phyloP scores from a whole-genome alignment of 225 moss, liverwort and hornwort species.

The Climacium dendroides region DNA sequence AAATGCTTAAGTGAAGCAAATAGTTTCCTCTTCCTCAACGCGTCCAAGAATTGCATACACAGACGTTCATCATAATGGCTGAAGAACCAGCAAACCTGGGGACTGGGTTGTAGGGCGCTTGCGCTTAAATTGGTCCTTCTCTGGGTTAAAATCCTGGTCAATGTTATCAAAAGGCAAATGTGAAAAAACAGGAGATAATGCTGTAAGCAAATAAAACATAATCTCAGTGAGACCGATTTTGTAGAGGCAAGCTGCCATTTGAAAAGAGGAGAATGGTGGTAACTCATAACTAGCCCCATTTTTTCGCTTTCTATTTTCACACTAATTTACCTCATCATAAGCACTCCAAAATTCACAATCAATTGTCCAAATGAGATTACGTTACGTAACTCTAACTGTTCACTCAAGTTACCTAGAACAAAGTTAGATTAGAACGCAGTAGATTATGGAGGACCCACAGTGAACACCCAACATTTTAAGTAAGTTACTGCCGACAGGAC shows the following conservation, averaged over 20 bases:
- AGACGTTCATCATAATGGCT: background rate
- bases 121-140: background rate
- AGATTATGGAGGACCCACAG: background rate
- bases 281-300: background rate
- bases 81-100: slow-evolving; percentile 21
- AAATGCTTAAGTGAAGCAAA: background rate
- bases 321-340: background rate
- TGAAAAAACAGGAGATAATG: background rate
- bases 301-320: background rate
- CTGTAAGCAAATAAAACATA: background rate
- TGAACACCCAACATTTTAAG: background rate
- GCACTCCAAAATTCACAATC: background rate
- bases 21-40: background rate
- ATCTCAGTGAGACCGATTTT: background rate
- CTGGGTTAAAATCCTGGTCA: slow-evolving; percentile 3
- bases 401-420: background rate
- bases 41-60: background rate
- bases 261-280: background rate
- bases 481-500: background rate
- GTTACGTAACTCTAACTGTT: background rate
- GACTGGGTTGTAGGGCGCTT: background rate
- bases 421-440: background rate
- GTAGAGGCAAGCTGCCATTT: background rate
- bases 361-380: background rate
- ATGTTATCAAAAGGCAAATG: background rate